Conservation (phyloP, 495 filamentous ascomycete genomes). For the Podospora tetraspora region DNA sequence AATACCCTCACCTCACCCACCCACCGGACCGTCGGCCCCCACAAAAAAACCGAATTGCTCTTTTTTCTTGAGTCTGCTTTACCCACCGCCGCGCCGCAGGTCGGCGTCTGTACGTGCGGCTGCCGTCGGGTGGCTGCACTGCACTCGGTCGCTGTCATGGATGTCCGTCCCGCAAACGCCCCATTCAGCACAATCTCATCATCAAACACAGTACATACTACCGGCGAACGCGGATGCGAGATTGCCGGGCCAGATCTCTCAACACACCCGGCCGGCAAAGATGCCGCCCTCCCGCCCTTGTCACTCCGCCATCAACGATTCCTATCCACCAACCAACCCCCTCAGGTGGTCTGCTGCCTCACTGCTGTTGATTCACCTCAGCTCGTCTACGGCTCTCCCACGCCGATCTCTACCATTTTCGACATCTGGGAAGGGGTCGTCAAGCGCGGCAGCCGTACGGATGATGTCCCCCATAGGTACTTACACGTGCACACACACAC, state of each 20-base stretch:
- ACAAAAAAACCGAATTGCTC: neutral
- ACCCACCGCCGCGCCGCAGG: no score
- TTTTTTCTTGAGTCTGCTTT: neutral
- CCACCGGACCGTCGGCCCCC: neutral
- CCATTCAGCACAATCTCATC: neutral
- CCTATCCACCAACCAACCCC: neutral
- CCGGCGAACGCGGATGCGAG: neutral
- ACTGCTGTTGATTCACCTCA: neutral
- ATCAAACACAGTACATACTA: neutral
- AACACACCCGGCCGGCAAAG: neutral
- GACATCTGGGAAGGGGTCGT: neutral
- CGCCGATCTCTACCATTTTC: neutral
- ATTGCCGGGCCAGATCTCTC: neutral
- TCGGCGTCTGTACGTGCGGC: no score
- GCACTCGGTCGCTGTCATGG: no score
- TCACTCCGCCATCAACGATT: neutral
- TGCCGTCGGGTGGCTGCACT: neutral
- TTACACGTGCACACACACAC: neutral
- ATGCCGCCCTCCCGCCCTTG: neutral
- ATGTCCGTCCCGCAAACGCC: neutral
- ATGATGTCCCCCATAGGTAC: neutral
- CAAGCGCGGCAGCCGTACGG: no score
- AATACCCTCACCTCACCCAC: neutral
- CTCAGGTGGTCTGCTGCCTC: neutral
- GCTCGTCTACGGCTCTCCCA: neutral